phyloP scores from a whole-genome alignment of 2,329 filamentous ascomycete genomes.

The Diaporthe caulivora region DNA sequence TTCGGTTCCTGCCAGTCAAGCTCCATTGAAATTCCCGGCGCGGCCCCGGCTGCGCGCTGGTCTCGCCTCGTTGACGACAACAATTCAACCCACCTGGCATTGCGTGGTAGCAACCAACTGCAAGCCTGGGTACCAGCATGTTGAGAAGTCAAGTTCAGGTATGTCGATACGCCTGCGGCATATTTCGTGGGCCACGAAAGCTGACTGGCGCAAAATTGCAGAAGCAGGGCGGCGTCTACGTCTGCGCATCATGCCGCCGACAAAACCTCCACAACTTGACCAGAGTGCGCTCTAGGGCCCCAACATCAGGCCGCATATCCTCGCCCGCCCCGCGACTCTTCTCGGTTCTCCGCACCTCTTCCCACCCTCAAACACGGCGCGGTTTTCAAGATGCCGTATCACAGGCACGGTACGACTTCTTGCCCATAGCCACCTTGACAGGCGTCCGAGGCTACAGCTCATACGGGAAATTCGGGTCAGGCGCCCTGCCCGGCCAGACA shows the following conservation, averaged over 20 bases:
- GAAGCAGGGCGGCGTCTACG: conserved; percentile 54
- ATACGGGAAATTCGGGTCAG: conserved; percentile 37
- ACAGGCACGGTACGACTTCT: neutral
- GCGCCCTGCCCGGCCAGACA: conserved; percentile 36
- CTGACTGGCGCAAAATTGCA: conserved; percentile 40
- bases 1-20: conserved; percentile 17
- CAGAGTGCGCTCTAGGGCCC: conserved; percentile 23
- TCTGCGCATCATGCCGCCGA: conserved; percentile 56
- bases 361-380: neutral
- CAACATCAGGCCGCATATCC: neutral
- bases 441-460: conserved; percentile 24
- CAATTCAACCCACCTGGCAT: neutral
- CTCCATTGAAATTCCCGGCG: conserved; percentile 30
- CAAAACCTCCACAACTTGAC: conserved; percentile 41
- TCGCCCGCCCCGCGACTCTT: conserved; percentile 12
- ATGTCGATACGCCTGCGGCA: neutral
- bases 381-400: neutral
- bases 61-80: conserved; percentile 22
- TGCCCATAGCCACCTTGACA: neutral
- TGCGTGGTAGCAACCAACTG: neutral
- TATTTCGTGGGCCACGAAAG: too few relatives aligned
- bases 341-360: neutral
- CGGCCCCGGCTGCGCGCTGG: conserved; percentile 7
- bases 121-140: conserved; percentile 30
- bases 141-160: conserved; percentile 39